Base-by-base conservation (phyloP, 768 basidiomycete species). In the Postia placenta region DNA sequence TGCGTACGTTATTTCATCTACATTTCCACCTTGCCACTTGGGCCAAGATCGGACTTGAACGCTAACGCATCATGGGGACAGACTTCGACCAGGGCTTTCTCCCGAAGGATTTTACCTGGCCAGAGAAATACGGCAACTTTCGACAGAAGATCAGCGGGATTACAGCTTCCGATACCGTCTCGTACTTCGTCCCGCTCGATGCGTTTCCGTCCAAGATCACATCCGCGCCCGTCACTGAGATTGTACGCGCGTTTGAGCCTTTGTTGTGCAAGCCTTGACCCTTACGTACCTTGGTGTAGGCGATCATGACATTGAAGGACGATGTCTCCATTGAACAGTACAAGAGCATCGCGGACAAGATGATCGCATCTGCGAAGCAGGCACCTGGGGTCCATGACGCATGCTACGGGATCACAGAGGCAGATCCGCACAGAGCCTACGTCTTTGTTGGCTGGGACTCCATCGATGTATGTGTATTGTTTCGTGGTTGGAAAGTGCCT, bases 41-140 rank as follows among this genome's bases (percentile, higher is more conserved):
- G 14, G 5, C 14, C 5, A 38, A n/a, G 36, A 38, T 38, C 14
- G 36, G n/a, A n/a, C 36, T 38, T n/a, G n/a, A n/a, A n/a, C n/a
- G n/a, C n/a, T n/a, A n/a, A n/a, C n/a, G n/a, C n/a, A n/a, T n/a
- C n/a, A 4, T n/a, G 15, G 4, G 36, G 15, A 6, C 41, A 27
- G 42, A 44, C 42, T 27, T 44, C 27, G 42, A 26, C 19, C 6
- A 44, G 14, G 26, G 26, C 11, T 44, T 44, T 17, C 22, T 15
- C 14, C 24, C 23, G 24, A 44, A 28, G 42, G 42, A 44, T 24
- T 30, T 44, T 7, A 20, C 14, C 20, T 44, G 42, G 42, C 42
- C 42, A 6, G 42, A 23, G 5, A n/a, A 44, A 20, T 44, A 44
- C 42, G 42, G 42, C 42, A n/a, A 30, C 42, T 26, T 44, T 24